Percentiles rank a stretch among this genome's conserved stretches.
phyloP scores from a whole-genome alignment of 768 basidiomycete species.

The Podaxis sp. region DNA sequence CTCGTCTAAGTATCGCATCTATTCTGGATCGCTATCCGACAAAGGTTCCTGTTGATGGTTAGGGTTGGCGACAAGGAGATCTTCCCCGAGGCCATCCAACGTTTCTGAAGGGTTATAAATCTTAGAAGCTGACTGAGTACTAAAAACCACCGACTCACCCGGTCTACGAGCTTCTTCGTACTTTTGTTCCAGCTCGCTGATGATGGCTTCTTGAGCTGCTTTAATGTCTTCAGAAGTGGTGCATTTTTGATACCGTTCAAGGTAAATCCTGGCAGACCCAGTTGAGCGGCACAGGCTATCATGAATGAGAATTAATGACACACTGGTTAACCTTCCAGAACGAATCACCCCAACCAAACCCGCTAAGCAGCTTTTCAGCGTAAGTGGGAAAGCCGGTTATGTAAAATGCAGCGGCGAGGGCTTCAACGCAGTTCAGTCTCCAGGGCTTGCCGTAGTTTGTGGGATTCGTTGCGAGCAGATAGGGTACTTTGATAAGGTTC shows the following conservation, averaged over 20 bases:
- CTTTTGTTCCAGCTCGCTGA: constrained; percentile 63
- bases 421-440: constrained; percentile 93
- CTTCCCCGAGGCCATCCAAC: constrained; percentile 41
- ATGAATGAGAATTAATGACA: not conserved
- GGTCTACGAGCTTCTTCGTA: constrained; percentile 59
- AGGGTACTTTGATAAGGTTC: constrained; percentile 68
- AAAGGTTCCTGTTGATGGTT: constrained; percentile 43
- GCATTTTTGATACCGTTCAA: constrained; percentile 80
- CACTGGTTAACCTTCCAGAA: constrained; percentile 88
- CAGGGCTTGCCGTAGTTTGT: constrained; percentile 99
- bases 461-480: constrained; percentile 92
- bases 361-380: constrained; percentile 73
- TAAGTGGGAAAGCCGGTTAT: constrained; percentile 84
- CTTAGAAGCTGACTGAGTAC: too few species aligned
- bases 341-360: constrained; percentile 89
- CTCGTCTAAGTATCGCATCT: not conserved
- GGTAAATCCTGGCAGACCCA: constrained; percentile 42
- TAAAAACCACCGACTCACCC: too few species aligned
- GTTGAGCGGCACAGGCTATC: not conserved
- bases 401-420: constrained; percentile 92
- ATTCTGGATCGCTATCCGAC: not conserved
- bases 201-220: constrained; percentile 63
- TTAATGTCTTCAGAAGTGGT: constrained; percentile 55
- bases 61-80: constrained; percentile 69
- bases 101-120: not conserved